These are phyloP conservation scores for Grosmannia serpens DNA, from an alignment of 2,329 filamentous ascomycete species.

Conservation along the genomic window DNA sequence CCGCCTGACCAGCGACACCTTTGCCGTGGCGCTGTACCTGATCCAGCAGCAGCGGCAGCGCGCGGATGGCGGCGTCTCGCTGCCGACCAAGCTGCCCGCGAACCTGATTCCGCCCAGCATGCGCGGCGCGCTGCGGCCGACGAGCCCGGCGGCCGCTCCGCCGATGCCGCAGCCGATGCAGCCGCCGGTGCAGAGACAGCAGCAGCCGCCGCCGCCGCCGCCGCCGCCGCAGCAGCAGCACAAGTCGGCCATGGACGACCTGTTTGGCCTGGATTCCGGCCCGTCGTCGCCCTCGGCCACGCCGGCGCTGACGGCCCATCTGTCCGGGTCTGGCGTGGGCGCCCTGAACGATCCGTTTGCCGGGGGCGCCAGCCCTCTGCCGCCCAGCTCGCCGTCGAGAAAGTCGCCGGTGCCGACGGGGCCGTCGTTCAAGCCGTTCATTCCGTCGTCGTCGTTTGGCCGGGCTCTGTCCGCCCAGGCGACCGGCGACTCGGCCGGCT, in stretches of 20 bases:
- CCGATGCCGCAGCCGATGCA: constrained; percentile 27
- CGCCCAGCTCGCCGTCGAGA: constrained; percentile 42
- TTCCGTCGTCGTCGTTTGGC: constrained; percentile 87
- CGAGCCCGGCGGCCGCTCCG: constrained; percentile 33
- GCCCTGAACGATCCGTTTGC: constrained; percentile 55
- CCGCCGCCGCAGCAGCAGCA: constrained; percentile 25
- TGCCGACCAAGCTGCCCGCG: constrained; percentile 68
- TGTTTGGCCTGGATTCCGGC: constrained; percentile 80
- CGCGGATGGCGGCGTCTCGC: constrained; percentile 43
- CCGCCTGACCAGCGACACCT: constrained; percentile 75
- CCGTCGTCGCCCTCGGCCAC: constrained; percentile 32
- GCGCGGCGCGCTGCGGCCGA: constrained; percentile 48
- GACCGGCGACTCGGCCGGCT: constrained; percentile 51
- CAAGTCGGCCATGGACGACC: constrained; percentile 73
- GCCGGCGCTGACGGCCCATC: constrained; percentile 4
- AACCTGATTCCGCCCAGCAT: constrained; percentile 80
- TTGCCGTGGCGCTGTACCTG: constrained; percentile 94
- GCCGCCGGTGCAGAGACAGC: constrained; percentile 29
- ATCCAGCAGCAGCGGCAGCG: constrained; percentile 80
- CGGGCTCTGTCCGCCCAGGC: constrained; percentile 65
- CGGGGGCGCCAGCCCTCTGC: constrained; percentile 32
- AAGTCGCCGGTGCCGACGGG: constrained; percentile 31
- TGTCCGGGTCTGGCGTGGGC: constrained; percentile 31
- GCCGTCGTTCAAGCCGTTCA: constrained; percentile 70
- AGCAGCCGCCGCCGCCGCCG: constrained; percentile 24